A percentile compares a stretch with the other conserved stretches of the same genome.
phyloP scores from a whole-genome alignment of 805 yeast species.

The Candida sphagnicola region DNA sequence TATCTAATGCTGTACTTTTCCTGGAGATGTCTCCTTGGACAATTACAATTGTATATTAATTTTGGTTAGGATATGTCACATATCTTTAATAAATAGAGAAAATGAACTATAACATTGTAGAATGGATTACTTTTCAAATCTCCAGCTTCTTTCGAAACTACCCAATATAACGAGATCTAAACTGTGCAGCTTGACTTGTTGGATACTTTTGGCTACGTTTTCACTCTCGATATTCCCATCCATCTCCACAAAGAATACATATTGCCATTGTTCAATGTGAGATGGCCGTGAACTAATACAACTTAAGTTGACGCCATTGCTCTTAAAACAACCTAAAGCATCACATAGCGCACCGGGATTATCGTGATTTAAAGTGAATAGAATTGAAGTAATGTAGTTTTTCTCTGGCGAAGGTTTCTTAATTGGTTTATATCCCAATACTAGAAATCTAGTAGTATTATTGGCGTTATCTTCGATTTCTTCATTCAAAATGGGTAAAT shows the following conservation, averaged over 20 bases:
- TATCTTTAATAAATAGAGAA: not conserved
- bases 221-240: constrained; percentile 35
- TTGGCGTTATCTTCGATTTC: constrained; percentile 68
- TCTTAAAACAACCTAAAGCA: constrained; percentile 55
- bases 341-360: constrained; percentile 73
- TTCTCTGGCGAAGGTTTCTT: constrained; percentile 4
- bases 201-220: constrained; percentile 30
- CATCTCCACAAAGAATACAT: constrained; percentile 76
- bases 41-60: constrained; percentile 1
- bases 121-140: not conserved
- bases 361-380: constrained; percentile 61
- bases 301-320: constrained; percentile 57
- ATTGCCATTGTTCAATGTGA: constrained; percentile 65
- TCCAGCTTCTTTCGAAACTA: constrained; percentile 41
- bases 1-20: no score
- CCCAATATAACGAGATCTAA: constrained; percentile 58
- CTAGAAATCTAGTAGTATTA: constrained; percentile 84
- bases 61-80: not conserved
- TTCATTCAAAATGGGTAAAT: constrained; percentile 48
- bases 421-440: constrained; percentile 42
- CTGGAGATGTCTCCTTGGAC: not conserved
- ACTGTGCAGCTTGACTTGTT: constrained; percentile 42
- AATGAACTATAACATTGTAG: no score
- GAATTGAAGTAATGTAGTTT: constrained; percentile 47
- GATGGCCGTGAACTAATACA: constrained; percentile 80